Evolutionary conservation across 305 asterid genomes (phyloP), one percentile per base, ranked within the genome.

Genomic region (Rubia balearica): DNA sequence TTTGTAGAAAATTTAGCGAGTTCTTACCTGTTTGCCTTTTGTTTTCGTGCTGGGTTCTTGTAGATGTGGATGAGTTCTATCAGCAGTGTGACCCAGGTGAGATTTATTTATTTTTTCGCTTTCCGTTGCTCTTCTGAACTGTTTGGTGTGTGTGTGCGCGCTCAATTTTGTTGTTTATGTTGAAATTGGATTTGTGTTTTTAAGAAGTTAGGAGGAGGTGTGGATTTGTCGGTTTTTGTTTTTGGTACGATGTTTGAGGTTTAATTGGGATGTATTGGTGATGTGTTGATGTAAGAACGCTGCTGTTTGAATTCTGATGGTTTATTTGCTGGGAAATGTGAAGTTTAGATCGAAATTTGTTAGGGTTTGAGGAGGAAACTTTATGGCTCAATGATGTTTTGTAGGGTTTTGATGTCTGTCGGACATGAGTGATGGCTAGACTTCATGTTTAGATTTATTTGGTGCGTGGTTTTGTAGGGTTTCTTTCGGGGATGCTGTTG

Each of bases 41-140:
- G 21, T 60, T 42, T 7, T 46, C 46, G 21, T 45, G 21, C 51
- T 61, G 48, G 67, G 41, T 57, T 66, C 56, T 77, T 79, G 81
- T 81, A 89, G 96, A 89, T 59, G 89, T 80, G 45, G 89, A 85
- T 57, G 91, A 82, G 57, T 83, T 87, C 62, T 80, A 51, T 74
- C 78, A 79, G 80, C 86, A 78, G 85, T 87, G 93, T 74, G 91
- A 89, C 83, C 96, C 96, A 69, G 92, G 92, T 85, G 17, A 60
- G 77, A 59, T 70, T 19, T 9, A 8, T 55, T 21, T 30, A 3
- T 30, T 30, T 30, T 30, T 30, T 30, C 3, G 33, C 33, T 30
- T 30, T 30, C 33, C 33, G 33, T 30, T 30, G 1, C 3, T 55
- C 6, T 14, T 61, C 73, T 56, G 1, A 21, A 40, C 14, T 21